These are phyloP conservation scores for Lecanosticta acicola DNA, from an alignment of 2,329 filamentous ascomycete genomes.

Conservation along the genomic window DNA sequence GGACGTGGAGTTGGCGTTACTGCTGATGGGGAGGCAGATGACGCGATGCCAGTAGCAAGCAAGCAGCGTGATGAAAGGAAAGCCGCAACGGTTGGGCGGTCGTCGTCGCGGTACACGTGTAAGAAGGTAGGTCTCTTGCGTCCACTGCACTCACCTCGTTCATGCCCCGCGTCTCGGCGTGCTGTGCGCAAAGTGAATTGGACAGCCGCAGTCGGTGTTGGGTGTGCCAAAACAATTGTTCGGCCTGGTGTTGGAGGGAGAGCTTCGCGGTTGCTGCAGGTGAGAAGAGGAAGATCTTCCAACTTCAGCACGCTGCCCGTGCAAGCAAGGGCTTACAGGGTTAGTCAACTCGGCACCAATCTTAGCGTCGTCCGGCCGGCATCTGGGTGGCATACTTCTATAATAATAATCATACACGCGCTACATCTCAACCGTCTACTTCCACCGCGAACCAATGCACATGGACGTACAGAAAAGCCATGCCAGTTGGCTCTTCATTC, in stretches of 20 bases:
- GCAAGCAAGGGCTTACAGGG: background rate
- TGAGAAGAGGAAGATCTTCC: background rate
- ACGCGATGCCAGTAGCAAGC: constrained; percentile 3
- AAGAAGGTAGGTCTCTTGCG: background rate
- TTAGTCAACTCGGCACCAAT: background rate
- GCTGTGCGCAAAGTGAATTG: constrained; percentile 43
- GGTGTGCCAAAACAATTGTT: too few species aligned
- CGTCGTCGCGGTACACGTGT: background rate
- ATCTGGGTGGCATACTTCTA: too few species aligned
- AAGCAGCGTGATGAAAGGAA: too few species aligned
- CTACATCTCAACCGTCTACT: too few species aligned
- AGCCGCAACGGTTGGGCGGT: background rate
- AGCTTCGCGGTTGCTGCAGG: background rate
- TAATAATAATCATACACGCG: too few species aligned
- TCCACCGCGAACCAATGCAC: too few species aligned
- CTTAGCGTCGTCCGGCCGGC: background rate
- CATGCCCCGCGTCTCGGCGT: constrained; percentile 11
- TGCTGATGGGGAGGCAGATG: constrained; percentile 5
- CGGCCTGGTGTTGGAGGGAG: background rate
- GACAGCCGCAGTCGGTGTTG: constrained; percentile 29
- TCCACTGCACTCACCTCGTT: constrained; percentile 8
- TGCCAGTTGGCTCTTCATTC: too few species aligned
- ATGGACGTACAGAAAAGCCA: too few species aligned
- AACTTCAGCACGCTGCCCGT: too few species aligned
- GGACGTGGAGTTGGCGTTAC: background rate